Evolutionary conservation across 176 grass and related monocot species (phyloP).

Genomic region (Avena sativa): DNA sequence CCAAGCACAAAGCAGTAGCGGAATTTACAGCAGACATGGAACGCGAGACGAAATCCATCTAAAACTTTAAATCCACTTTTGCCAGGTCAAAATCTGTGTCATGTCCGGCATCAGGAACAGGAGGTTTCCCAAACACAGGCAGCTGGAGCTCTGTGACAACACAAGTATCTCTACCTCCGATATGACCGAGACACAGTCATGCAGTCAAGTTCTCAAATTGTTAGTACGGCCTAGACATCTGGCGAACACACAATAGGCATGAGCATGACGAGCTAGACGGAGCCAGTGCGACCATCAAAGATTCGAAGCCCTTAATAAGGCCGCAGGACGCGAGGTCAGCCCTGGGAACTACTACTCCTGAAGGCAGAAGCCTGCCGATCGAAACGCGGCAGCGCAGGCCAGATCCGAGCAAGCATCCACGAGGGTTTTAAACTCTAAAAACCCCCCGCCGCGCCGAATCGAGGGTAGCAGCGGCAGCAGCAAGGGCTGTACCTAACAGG

Average conservation of each 20-base stretch:
- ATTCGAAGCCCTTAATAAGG: background rate
- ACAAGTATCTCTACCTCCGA: background rate
- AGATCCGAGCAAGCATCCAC: slow-evolving; percentile 41
- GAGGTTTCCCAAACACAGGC: background rate
- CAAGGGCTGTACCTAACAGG: background rate
- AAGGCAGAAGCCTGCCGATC: background rate
- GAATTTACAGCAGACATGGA: background rate
- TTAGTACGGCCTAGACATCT: background rate
- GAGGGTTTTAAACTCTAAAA: background rate
- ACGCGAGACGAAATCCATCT: background rate
- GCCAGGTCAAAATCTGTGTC: background rate
- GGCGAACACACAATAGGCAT: no score
- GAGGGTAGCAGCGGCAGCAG: background rate
- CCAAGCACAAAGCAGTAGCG: background rate
- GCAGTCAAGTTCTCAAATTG: background rate
- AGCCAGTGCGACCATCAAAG: background rate
- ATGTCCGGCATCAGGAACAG: background rate
- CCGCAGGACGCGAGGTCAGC: background rate
- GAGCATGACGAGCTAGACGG: no score
- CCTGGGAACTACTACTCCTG: background rate
- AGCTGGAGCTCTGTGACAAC: background rate
- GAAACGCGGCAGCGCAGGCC: slow-evolving; percentile 1
- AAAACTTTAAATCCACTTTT: background rate
- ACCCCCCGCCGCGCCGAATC: background rate
- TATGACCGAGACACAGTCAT: background rate